phyloP scores from a whole-genome alignment of 805 yeast genomes.

The Kregervanrija pseudodelftensis region DNA sequence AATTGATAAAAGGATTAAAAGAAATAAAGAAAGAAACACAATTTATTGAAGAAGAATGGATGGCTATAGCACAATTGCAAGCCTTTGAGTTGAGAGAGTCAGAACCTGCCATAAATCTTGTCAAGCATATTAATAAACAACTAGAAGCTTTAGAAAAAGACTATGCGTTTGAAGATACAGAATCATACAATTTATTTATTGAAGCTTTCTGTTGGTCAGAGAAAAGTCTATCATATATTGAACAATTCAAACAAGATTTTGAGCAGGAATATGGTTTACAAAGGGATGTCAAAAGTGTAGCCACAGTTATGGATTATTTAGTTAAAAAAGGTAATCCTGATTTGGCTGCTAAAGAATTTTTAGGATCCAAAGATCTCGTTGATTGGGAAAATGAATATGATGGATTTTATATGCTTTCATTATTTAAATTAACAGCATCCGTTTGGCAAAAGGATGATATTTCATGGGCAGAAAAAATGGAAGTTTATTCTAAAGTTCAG shows the following conservation, averaged over 20 bases:
- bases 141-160: constrained; percentile 12
- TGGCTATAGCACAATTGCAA: constrained; percentile 19
- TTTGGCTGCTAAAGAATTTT: constrained; percentile 6
- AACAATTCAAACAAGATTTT: constrained; percentile 23
- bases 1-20: constrained; percentile 11
- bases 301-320: constrained; percentile 28
- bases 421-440: constrained; percentile 20
- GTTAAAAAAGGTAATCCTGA: neutral
- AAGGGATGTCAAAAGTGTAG: constrained; percentile 31
- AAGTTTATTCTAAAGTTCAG: constrained; percentile 36
- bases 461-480: constrained; percentile 15
- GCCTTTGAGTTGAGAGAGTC: constrained; percentile 8
- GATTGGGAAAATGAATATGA: constrained; percentile 36
- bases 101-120: constrained; percentile 23
- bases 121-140: constrained; percentile 16
- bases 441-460: constrained; percentile 16
- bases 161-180: constrained; percentile 15
- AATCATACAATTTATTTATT: constrained; percentile 20
- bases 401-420: constrained; percentile 20
- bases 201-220: constrained; percentile 23
- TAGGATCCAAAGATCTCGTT: constrained; percentile 26
- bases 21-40: constrained; percentile 6
- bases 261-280: constrained; percentile 24
- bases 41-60: constrained; percentile 19
- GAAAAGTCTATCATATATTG: constrained; percentile 20